Conservation (phyloP, 75 land plant genomes). For the Cupressus sempervirens region DNA sequence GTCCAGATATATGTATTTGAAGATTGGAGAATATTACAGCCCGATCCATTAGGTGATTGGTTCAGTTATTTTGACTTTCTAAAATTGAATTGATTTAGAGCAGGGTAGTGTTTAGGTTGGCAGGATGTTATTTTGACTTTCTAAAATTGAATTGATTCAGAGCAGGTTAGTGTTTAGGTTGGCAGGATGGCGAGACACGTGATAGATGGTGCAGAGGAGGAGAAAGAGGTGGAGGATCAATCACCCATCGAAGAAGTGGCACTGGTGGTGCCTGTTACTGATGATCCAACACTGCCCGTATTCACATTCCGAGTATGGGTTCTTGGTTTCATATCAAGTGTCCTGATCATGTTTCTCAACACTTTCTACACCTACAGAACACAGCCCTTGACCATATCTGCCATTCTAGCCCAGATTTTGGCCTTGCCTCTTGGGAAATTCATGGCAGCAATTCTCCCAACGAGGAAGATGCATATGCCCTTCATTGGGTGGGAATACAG, state of each 20-base stretch:
- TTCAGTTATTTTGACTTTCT: neutral
- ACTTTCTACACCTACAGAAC: slow-evolving; percentile 51
- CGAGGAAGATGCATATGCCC: slow-evolving; percentile 15
- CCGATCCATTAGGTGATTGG: neutral
- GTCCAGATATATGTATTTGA: neutral
- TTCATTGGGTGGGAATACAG: slow-evolving; percentile 42
- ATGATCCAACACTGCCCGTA: slow-evolving; percentile 51
- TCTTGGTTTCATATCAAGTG: slow-evolving; percentile 38
- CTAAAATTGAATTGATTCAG: too few relatives aligned
- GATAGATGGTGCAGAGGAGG: neutral
- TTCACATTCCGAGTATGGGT: slow-evolving; percentile 52
- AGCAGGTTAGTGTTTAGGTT: neutral
- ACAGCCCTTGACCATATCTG: slow-evolving; percentile 49
- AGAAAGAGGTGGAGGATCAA: slow-evolving; percentile 26
- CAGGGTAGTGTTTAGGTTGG: neutral
- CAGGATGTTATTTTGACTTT: neutral
- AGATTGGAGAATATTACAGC: neutral
- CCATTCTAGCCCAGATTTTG: slow-evolving; percentile 44
- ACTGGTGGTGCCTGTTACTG: slow-evolving; percentile 45
- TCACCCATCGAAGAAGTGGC: slow-evolving; percentile 62
- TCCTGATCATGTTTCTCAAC: slow-evolving; percentile 45
- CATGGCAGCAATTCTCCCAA: slow-evolving; percentile 53
- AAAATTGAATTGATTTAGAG: neutral
- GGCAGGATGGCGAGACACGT: neutral
- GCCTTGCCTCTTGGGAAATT: slow-evolving; percentile 43